Evolutionary conservation across 345 rosid species (phyloP).

Genomic region (Stellera chamaejasme): DNA sequence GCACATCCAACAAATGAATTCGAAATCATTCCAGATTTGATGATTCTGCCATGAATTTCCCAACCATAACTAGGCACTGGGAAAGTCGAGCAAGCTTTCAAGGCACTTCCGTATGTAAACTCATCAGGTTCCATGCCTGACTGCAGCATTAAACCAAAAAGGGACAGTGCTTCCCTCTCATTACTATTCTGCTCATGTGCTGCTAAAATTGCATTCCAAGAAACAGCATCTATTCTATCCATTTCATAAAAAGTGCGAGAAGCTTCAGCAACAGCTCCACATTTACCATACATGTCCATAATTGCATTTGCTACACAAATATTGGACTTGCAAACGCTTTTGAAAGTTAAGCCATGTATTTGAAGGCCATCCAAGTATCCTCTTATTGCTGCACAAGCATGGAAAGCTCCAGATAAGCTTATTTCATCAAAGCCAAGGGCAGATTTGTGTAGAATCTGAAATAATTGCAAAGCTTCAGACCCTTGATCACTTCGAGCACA

Average conservation of each 20-base stretch:
- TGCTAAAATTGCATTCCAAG: constrained; percentile 92
- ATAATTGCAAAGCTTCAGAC: constrained; percentile 48
- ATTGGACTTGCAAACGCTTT: constrained; percentile 36
- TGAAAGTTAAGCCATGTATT: constrained; percentile 52
- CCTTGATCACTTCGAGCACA: constrained; percentile 49
- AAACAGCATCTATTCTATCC: constrained; percentile 67
- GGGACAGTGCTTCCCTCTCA: constrained; percentile 43
- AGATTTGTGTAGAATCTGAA: constrained; percentile 41
- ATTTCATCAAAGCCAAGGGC: constrained; percentile 69
- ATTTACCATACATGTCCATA: constrained; percentile 90
- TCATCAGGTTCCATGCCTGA: constrained; percentile 71
- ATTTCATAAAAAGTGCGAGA: constrained; percentile 53
- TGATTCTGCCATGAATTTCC: constrained; percentile 62
- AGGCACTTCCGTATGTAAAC: constrained; percentile 85
- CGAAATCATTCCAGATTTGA: constrained; percentile 65
- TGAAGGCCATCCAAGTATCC: constrained; percentile 67
- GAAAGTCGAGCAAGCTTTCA: constrained; percentile 69
- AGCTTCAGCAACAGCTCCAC: constrained; percentile 67
- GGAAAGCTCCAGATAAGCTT: constrained; percentile 76
- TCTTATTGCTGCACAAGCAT: constrained; percentile 67
- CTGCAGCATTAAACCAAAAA: constrained; percentile 58
- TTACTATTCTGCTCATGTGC: constrained; percentile 74
- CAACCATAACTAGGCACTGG: constrained; percentile 49
- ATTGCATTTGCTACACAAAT: constrained; percentile 77
- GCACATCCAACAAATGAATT: constrained; percentile 68